These are phyloP conservation scores for Trichothecium roseum DNA, from an alignment of 2,329 filamentous ascomycete species.

Conservation along the genomic window DNA sequence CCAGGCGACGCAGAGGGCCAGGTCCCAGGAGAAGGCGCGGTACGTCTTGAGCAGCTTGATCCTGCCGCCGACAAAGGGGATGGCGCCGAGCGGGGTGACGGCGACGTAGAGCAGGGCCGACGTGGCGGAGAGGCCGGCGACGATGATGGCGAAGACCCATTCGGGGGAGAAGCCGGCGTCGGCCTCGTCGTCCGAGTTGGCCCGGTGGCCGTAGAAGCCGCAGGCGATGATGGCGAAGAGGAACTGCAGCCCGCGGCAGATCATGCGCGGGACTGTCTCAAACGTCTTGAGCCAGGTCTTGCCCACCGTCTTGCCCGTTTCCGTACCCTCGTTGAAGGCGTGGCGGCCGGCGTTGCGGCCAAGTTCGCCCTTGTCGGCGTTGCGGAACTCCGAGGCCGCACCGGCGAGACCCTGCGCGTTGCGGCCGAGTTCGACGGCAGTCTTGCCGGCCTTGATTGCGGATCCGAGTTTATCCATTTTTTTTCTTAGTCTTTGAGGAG, in stretches of 20 bases:
- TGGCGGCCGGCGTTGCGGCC: conserved; percentile 20
- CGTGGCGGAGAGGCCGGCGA: conserved; percentile 42
- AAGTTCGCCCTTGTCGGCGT: conserved; percentile 21
- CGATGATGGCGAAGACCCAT: conserved; percentile 55
- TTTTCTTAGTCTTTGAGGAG: too few relatives aligned
- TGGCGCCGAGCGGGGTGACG: conserved; percentile 22
- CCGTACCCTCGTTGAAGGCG: conserved; percentile 22
- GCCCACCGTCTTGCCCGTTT: conserved; percentile 28
- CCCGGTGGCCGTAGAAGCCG: conserved; percentile 57
- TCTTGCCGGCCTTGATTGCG: conserved; percentile 21
- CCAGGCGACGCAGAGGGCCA: conserved; percentile 40
- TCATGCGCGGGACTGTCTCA: conserved; percentile 35
- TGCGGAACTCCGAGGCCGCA: conserved; percentile 17
- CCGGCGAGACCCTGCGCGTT: conserved; percentile 15
- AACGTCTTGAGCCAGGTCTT: conserved; percentile 35
- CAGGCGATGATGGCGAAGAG: conserved; percentile 57
- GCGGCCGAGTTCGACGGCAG: conserved; percentile 20
- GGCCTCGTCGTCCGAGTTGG: conserved; percentile 30
- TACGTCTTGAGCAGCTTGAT: conserved; percentile 27
- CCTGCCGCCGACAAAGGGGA: conserved; percentile 20
- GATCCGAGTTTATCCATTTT: conserved; percentile 18
- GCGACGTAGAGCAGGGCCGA: conserved; percentile 35
- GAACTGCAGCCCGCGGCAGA: conserved; percentile 58
- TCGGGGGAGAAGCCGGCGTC: conserved; percentile 35
- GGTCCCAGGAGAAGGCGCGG: conserved; percentile 33